These are phyloP conservation scores for Phoenix roebelenii DNA, from an alignment of 176 grass and related monocot species.

Conservation along the genomic window DNA sequence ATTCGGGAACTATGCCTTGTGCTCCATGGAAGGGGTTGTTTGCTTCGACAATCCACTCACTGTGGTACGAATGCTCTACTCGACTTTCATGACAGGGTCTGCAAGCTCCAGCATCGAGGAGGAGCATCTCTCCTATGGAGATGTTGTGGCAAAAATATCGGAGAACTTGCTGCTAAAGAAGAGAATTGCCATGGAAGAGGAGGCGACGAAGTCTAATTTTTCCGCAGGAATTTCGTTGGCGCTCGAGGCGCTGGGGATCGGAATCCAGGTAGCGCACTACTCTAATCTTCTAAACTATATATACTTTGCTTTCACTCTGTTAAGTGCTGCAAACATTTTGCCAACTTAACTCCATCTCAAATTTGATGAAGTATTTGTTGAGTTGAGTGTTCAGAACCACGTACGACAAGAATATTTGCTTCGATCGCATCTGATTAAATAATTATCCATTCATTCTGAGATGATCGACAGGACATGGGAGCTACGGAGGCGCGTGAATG, in stretches of 20 bases:
- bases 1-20: constrained; percentile 64
- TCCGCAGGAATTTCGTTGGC: constrained; percentile 56
- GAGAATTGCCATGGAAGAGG: neutral
- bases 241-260: constrained; percentile 58
- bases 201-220: constrained; percentile 11
- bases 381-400: too few species aligned
- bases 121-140: constrained; percentile 47
- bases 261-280: constrained; percentile 19
- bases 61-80: constrained; percentile 57
- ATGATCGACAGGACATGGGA: constrained; percentile 36
- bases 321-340: too few species aligned
- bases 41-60: constrained; percentile 49
- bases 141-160: constrained; percentile 44
- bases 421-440: too few species aligned
- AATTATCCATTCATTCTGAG: neutral
- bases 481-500: constrained; percentile 43
- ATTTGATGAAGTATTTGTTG: too few species aligned
- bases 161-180: constrained; percentile 51
- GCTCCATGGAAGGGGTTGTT: constrained; percentile 53
- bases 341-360: too few species aligned
- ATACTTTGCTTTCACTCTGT: too few species aligned
- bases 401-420: too few species aligned
- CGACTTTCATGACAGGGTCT: constrained; percentile 40
- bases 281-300: neutral
- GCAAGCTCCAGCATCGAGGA: constrained; percentile 15